Evolutionary conservation across 2,329 filamentous ascomycete species (phyloP), one percentile per base, ranked within the genome.

Genomic region (Nemania sp.): DNA sequence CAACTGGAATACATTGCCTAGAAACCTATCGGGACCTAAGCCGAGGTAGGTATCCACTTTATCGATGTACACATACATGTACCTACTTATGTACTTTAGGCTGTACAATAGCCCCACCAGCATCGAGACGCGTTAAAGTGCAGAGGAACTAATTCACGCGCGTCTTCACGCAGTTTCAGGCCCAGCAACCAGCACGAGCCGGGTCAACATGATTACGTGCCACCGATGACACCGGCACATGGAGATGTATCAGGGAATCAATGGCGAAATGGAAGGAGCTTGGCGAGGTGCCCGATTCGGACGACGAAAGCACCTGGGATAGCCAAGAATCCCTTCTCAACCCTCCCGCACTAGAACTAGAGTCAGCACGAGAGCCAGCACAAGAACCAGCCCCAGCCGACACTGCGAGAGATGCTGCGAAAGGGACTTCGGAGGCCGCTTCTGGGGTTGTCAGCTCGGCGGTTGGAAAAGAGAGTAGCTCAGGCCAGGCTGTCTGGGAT

Each of bases 181-280:
- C 17, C 32, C 17, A 45, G 35, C 40, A 46, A 17, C 18, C 25
- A 39, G 39, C 39, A 37, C 49, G 34, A 45, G 25, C 32, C 40
- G 18, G n/a, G 37, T 50, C 47, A 59, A 39, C 35, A 65, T 60
- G 60, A 56, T 42, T 18, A 48, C 49, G 25, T 34, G 25, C 21
- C 12, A 42, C 25, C 35, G 12, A 48, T 59, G 49, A 60, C 32
- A 52, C 20, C 11, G 34, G 13, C 37, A 56, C 50, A 53, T 59
- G 18, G 71, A 67, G 62, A 77, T 77, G 76, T 68, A 66, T 73
- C 57, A 54, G 59, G 59, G 68, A 46, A 60, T 62, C 65, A 68
- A 79, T 79, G 77, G 74, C 72, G 65, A 76, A 73, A 68, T 79
- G 77, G 77, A 77, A 77, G 74, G 74, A 76, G 71, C 69, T 76